Conservation (phyloP, 768 basidiomycete genomes). For the Leccinum pellstonianum region DNA sequence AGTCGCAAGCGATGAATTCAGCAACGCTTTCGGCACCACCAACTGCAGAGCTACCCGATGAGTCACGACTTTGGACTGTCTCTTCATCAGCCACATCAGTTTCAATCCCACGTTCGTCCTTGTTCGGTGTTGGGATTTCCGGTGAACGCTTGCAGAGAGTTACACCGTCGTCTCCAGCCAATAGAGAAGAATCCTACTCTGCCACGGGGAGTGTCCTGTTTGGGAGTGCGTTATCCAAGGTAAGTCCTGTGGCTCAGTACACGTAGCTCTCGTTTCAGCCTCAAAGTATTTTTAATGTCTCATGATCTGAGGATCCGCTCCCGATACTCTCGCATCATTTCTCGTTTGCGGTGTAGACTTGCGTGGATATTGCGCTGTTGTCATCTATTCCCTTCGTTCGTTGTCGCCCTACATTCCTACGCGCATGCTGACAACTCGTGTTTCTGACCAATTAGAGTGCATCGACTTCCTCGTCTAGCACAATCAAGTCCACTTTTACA, state of each 20-base stretch:
- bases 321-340: neutral
- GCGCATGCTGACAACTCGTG: conserved; percentile 16
- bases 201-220: conserved; percentile 48
- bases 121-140: conserved; percentile 18
- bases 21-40: conserved; percentile 12
- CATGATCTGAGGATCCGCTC: neutral
- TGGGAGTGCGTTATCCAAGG: conserved; percentile 27
- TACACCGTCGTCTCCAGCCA: neutral
- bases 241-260: conserved; percentile 13
- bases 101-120: conserved; percentile 27
- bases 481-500: conserved; percentile 13
- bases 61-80: conserved; percentile 24
- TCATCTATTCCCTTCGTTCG: conserved; percentile 12
- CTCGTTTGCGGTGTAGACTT: neutral
- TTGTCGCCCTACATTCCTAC: neutral
- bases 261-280: conserved; percentile 10
- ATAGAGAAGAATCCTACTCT: conserved; percentile 9
- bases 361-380: conserved; percentile 11
- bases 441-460: conserved; percentile 9
- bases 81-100: conserved; percentile 1
- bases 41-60: neutral
- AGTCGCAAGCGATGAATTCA: conserved; percentile 8
- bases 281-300: neutral
- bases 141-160: conserved; percentile 1
- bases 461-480: conserved; percentile 1